Base-by-base conservation (phyloP, 1,139 yeast species). In the Protomyces inouyei region DNA sequence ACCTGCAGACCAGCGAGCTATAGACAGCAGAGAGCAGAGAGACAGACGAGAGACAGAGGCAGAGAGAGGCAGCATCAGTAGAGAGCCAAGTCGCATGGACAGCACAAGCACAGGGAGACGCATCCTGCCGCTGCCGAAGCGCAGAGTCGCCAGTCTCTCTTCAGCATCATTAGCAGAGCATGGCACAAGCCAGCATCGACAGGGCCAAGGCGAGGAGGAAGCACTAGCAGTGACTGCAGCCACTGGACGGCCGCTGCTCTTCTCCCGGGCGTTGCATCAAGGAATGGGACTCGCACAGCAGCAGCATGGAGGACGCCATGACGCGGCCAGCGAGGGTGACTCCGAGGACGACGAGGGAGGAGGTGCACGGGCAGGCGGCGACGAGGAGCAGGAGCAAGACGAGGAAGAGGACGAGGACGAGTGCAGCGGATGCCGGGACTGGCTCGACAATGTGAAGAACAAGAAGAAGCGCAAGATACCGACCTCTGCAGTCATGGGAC, bases 401-500 rank as follows among this genome's bases (percentile, higher is more conserved):
- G 60, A 55, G 9, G 61, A 28, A 52, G 18, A 51, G 61, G 61
- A 57, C n/a, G 61, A 57, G n/a, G 61, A 57, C 6, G 57, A 57
- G 12, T 59, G 63, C 28, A 59, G 57, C 10, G 63, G 57, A 3
- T 59, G 63, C 45, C 52, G 63, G 12, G 63, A 59, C 23, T 59
- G 63, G 63, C 57, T 59, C 28, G 63, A 59, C 43, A 60, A 60
- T 46, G 48, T 64, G 18, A 45, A 56, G 60, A 66, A 66, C 54
- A 65, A 65, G 57, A 67, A 67, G 61, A 67, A 67, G 61, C 61
- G 69, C 45, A 67, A 67, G 64, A 67, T 65, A 9, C 67, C 64
- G 23, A 48, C 61, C 5, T 48, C 48, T 54, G 64, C 64, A 16
- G 59, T 43, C 45, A 52, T 52, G 52, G 63, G 63, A 12, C 63